These are phyloP conservation scores for Aureobasidium mangrovei DNA, from an alignment of 2,329 filamentous ascomycete genomes.

Conservation along the genomic window DNA sequence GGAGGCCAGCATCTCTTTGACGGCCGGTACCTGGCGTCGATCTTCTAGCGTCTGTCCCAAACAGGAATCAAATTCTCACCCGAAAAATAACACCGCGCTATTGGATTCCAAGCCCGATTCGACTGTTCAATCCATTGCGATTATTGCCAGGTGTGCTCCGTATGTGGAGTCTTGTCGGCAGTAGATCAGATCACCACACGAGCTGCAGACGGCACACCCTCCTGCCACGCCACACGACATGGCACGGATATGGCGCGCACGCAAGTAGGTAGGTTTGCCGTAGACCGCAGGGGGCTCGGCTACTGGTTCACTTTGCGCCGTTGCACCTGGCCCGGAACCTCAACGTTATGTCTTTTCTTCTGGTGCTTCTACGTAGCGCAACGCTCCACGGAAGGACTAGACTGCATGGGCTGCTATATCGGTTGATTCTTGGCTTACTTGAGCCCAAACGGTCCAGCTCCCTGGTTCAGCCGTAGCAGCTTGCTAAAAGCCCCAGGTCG, in stretches of 20 bases:
- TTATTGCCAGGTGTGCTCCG: slow-evolving; percentile 1
- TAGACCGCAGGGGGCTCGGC: slow-evolving; percentile 1
- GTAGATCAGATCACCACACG: slow-evolving; percentile 8
- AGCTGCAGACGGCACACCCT: neutral
- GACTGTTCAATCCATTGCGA: neutral
- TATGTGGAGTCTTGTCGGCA: neutral
- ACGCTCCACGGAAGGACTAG: slow-evolving; percentile 9
- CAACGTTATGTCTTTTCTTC: slow-evolving; percentile 10
- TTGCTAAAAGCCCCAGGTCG: slow-evolving; percentile 12
- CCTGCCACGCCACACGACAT: neutral
- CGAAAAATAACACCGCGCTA: slow-evolving; percentile 10
- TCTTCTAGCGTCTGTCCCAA: neutral
- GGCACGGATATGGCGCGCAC: neutral
- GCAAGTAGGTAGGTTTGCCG: slow-evolving; percentile 4
- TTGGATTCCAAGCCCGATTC: slow-evolving; percentile 1
- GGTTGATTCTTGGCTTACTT: slow-evolving; percentile 11
- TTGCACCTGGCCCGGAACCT: slow-evolving; percentile 10
- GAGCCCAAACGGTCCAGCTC: slow-evolving; percentile 11
- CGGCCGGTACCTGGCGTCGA: slow-evolving; percentile 5
- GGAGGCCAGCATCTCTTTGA: slow-evolving; percentile 1
- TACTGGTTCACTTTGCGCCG: slow-evolving; percentile 12
- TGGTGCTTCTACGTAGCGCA: slow-evolving; percentile 12
- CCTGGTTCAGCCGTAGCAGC: neutral
- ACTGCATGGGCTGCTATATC: slow-evolving; percentile 12
- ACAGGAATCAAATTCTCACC: slow-evolving; percentile 1